Conservation (phyloP, 2,329 filamentous ascomycete species). For the Pseudogymnoascus sp. region DNA sequence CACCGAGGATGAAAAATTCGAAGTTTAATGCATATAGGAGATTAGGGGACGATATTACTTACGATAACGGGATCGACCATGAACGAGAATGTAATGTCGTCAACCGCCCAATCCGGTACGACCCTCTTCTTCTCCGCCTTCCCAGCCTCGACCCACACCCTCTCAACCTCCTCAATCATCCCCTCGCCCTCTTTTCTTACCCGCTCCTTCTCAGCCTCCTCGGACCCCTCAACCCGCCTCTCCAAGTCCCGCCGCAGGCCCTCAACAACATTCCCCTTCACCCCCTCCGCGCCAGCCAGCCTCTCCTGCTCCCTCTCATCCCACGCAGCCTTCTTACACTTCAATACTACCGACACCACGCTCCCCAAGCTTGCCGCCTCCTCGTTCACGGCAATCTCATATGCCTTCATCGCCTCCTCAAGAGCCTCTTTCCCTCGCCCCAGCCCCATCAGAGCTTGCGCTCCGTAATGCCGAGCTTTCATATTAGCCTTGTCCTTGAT, state of each 20-base stretch:
- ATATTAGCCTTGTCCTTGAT: conserved; percentile 53
- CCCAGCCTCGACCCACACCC: conserved; percentile 41
- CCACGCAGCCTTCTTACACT: conserved; percentile 82
- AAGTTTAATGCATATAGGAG: background rate
- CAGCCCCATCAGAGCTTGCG: conserved; percentile 73
- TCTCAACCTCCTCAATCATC: conserved; percentile 22
- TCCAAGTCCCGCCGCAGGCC: conserved; percentile 38
- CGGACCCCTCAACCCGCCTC: conserved; percentile 44
- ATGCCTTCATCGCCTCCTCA: conserved; percentile 60
- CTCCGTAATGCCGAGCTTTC: conserved; percentile 78
- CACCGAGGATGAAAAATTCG: background rate
- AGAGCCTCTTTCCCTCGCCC: conserved; percentile 66
- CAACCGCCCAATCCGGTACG: conserved; percentile 69
- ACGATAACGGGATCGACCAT: conserved; percentile 58
- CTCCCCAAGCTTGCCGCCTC: conserved; percentile 50
- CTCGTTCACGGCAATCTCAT: conserved; percentile 53
- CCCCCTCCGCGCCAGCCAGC: conserved; percentile 29
- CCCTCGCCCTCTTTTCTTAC: conserved; percentile 32
- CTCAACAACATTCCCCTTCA: conserved; percentile 33
- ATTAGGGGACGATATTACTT: conserved; percentile 17
- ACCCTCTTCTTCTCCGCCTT: conserved; percentile 41
- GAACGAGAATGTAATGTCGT: conserved; percentile 66
- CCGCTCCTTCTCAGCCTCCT: conserved; percentile 37
- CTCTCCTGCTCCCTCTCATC: conserved; percentile 50
- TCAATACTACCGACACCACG: conserved; percentile 65